Evolutionary conservation across 2,329 filamentous ascomycete species (phyloP), one percentile per base, ranked within the genome.

Genomic region (Pyricularia grisea): DNA sequence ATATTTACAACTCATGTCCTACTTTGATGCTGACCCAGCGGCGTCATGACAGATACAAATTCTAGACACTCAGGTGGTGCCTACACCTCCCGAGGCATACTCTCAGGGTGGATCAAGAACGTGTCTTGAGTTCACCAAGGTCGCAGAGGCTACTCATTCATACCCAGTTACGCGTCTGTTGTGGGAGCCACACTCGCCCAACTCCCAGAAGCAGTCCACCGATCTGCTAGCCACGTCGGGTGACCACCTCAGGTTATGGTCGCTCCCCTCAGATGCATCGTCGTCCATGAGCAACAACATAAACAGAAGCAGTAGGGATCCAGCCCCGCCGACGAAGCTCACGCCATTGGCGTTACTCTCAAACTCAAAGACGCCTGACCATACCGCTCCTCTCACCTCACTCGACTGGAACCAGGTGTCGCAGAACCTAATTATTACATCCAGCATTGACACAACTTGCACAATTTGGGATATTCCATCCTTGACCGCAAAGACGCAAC

Each of bases 391-490:
- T 25, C 87, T 99, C 70, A 99, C 95, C 1, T 97, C 94, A 20
- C 84, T 99, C 65, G 95, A 99, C 78, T 99, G 95, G 95, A 99
- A 99, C 76, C 97, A 92, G 1, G 90, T 99, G 68, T 97, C 93
- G 28, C 95, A 95, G 0, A 97, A 94, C 78, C 84, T 99, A 68
- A 99, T 99, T 76, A 99, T 99, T 75, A 99, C 95, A 0, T 97
- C 94, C 3, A 98, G 94, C 78, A 99, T 99, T 76, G 95, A 99
- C 77, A 99, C 95, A 1, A 99, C 95, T 6, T 99, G 95, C 81
- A 99, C 95, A 4, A 99, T 99, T 73, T 99, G 95, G 95, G 95
- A 99, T 78, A 99, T 99, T 69, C 95, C 95, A 3, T 97, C 95
- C 0, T 84, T 99, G 71, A 99, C 95, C 0, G 95, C 95, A 68